Conservation (phyloP, 495 filamentous ascomycete genomes). For the Penicillium ucsense region DNA sequence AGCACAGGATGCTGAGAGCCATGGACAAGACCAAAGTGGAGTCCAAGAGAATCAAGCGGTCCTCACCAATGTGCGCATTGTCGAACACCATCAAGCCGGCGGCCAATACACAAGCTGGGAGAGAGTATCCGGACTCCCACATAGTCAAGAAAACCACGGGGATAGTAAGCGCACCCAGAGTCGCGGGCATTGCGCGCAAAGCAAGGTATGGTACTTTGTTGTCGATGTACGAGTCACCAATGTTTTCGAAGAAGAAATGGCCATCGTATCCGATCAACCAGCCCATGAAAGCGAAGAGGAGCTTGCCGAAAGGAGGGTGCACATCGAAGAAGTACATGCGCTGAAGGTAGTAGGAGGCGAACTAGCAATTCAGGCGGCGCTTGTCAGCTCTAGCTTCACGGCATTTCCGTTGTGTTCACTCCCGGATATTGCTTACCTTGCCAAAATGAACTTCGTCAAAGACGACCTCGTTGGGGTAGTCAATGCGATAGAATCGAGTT, state of each 20-base stretch:
- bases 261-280: conserved; percentile 95
- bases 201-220: conserved; percentile 97
- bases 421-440: conserved; percentile 55
- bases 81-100: conserved; percentile 87
- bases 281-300: conserved; percentile 73
- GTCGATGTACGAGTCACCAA: conserved; percentile 93
- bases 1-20: conserved; percentile 85
- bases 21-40: conserved; percentile 90
- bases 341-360: conserved; percentile 93
- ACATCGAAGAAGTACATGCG: conserved; percentile 99
- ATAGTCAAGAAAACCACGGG: conserved; percentile 94
- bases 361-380: conserved; percentile 39
- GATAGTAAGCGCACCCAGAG: conserved; percentile 85
- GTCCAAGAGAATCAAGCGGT: conserved; percentile 88
- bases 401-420: too few species aligned
- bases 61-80: conserved; percentile 97
- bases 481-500: conserved; percentile 91
- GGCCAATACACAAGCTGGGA: conserved; percentile 83
- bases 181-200: conserved; percentile 86
- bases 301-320: conserved; percentile 84
- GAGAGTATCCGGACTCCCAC: conserved; percentile 98
- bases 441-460: conserved; percentile 99
- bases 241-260: conserved; percentile 97
- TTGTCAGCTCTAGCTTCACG: conserved; percentile 7
- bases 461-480: conserved; percentile 89